A percentile compares a stretch with the other conserved stretches of the same genome.
Conservation (phyloP, 768 basidiomycete species). For the Termitomyces sp. region DNA sequence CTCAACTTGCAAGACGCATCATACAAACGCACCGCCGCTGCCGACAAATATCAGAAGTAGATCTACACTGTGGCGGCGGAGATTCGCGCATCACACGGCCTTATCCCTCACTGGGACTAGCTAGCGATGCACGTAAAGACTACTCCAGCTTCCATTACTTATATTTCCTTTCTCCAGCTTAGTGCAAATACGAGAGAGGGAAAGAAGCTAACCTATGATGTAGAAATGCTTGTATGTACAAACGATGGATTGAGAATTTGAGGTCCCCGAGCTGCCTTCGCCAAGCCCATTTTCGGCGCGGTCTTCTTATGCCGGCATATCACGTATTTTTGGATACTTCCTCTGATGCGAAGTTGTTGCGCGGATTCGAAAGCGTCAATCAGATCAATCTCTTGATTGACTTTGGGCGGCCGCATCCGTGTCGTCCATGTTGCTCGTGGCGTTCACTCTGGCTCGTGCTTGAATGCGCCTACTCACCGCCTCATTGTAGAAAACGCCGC, state of each 20-base stretch:
- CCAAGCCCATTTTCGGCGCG: not conserved
- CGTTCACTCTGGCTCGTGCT: not conserved
- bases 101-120: too few species aligned
- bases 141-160: not conserved
- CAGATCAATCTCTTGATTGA: not conserved
- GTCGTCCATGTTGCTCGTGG: not conserved
- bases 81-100: too few species aligned
- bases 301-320: not conserved
- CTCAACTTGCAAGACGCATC: too few species aligned
- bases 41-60: too few species aligned
- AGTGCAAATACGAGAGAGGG: not conserved
- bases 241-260: too few species aligned
- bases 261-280: not conserved
- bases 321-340: not conserved
- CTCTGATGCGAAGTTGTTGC: not conserved
- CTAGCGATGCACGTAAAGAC: too few species aligned
- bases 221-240: too few species aligned
- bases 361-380: not conserved
- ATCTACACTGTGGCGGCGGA: too few species aligned
- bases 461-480: not conserved
- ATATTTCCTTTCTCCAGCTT: not conserved
- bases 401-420: not conserved
- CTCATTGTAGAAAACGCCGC: not conserved
- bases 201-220: too few species aligned
- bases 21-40: too few species aligned